Evolutionary conservation across 1,284 basidiomycete genomes (phyloP).

Genomic region (Inonotus obliquus): DNA sequence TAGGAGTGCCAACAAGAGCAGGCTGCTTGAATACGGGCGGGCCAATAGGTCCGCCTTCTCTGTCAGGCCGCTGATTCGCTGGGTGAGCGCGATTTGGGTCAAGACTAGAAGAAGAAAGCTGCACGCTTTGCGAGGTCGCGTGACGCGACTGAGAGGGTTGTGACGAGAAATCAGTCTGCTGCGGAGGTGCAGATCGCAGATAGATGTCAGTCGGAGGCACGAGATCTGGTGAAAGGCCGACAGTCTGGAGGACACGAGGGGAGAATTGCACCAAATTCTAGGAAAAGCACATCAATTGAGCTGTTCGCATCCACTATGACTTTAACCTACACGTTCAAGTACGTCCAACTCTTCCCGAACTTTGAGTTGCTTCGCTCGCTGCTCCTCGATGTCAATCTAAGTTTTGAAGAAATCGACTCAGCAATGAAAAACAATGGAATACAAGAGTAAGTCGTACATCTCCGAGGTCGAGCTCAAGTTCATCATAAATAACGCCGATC

Average conservation of each 20-base stretch:
- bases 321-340: slow-evolving; percentile 56
- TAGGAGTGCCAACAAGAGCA: slow-evolving; percentile 17
- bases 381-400: slow-evolving; percentile 16
- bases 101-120: slow-evolving; percentile 1
- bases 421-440: slow-evolving; percentile 16
- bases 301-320: background rate
- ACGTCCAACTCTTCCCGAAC: slow-evolving; percentile 69
- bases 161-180: slow-evolving; percentile 3
- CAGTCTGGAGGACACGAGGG: slow-evolving; percentile 49
- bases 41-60: background rate
- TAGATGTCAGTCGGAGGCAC: slow-evolving; percentile 25
- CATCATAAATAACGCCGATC: slow-evolving; percentile 64
- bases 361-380: slow-evolving; percentile 60
- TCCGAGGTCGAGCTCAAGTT: slow-evolving; percentile 60
- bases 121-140: background rate
- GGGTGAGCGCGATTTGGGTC: background rate
- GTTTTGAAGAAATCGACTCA: slow-evolving; percentile 18
- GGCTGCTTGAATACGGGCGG: slow-evolving; percentile 18
- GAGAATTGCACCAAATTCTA: slow-evolving; percentile 69
- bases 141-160: background rate
- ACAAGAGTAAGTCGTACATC: slow-evolving; percentile 21
- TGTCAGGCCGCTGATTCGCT: background rate
- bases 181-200: slow-evolving; percentile 23
- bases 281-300: background rate
- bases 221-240: slow-evolving; percentile 30